These are phyloP conservation scores for Skeletonema tropicum DNA, from an alignment of 108 stramenopile genomes.

Conservation along the genomic window DNA sequence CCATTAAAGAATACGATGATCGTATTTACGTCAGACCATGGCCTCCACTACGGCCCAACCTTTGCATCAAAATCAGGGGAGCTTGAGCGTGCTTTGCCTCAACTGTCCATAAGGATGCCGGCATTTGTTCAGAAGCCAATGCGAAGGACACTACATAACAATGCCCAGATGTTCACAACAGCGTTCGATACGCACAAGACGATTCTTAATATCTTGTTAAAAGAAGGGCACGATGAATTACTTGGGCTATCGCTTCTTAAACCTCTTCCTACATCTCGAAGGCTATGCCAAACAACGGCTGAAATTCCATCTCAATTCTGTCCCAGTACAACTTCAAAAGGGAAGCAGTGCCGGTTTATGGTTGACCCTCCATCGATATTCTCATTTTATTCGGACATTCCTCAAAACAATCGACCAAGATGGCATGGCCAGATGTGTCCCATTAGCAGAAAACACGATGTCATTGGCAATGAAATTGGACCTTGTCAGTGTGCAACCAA, in stretches of 20 bases:
- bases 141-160: conserved; percentile 7
- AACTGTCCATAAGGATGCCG: conserved; percentile 46
- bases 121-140: not conserved
- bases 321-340: not conserved
- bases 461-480: not conserved
- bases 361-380: conserved; percentile 48
- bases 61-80: conserved; percentile 38
- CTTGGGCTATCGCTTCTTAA: conserved; percentile 9
- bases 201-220: conserved; percentile 13
- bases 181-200: conserved; percentile 62
- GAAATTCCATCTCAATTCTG: conserved; percentile 23
- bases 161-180: conserved; percentile 40
- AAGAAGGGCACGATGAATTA: not conserved
- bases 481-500: conserved; percentile 19
- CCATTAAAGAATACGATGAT: conserved; percentile 44
- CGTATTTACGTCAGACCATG: conserved; percentile 57
- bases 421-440: conserved; percentile 15
- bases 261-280: conserved; percentile 1
- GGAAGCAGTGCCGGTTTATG: conserved; percentile 10
- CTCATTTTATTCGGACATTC: conserved; percentile 67
- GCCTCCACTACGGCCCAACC: conserved; percentile 61
- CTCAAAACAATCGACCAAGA: conserved; percentile 30
- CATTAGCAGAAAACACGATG: conserved; percentile 1
- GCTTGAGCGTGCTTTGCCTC: conserved; percentile 46
- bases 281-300: not conserved